Percentiles rank a stretch among this genome's conserved stretches.
phyloP scores from a whole-genome alignment of 345 rosid species.

The Aurinia saxatilis region DNA sequence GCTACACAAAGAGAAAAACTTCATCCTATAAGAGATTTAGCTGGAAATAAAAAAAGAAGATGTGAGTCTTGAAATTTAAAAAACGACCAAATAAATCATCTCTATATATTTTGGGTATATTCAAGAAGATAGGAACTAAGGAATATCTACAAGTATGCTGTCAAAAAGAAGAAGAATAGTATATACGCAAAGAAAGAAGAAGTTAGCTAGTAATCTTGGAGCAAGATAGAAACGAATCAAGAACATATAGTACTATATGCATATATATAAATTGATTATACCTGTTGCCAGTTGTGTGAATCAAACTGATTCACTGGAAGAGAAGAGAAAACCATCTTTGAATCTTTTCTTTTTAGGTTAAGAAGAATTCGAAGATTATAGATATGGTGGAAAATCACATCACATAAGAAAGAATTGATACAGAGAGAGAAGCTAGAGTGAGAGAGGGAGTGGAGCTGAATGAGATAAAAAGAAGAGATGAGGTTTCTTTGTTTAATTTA shows the following conservation, averaged over 20 bases:
- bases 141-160: background rate
- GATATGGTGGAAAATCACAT: slow-evolving; percentile 26
- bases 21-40: background rate
- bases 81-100: background rate
- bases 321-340: slow-evolving; percentile 27
- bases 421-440: slow-evolving; percentile 10
- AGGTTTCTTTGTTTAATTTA: slow-evolving; percentile 18
- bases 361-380: background rate
- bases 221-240: background rate
- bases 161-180: background rate
- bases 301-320: slow-evolving; percentile 27
- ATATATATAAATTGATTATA: slow-evolving; percentile 14
- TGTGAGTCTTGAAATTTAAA: background rate
- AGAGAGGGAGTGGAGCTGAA: slow-evolving; percentile 16
- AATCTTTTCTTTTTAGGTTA: background rate
- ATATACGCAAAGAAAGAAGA: slow-evolving; percentile 6
- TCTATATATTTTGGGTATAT: slow-evolving; percentile 11
- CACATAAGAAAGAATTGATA: slow-evolving; percentile 14
- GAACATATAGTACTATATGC: background rate
- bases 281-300: slow-evolving; percentile 30
- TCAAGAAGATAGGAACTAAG: slow-evolving; percentile 2
- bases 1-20: background rate
- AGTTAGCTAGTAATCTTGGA: slow-evolving; percentile 2
- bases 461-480: slow-evolving; percentile 25
- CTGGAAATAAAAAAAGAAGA: background rate